phyloP scores from a whole-genome alignment of 345 rosid genomes.

The Kernera saxatilis region DNA sequence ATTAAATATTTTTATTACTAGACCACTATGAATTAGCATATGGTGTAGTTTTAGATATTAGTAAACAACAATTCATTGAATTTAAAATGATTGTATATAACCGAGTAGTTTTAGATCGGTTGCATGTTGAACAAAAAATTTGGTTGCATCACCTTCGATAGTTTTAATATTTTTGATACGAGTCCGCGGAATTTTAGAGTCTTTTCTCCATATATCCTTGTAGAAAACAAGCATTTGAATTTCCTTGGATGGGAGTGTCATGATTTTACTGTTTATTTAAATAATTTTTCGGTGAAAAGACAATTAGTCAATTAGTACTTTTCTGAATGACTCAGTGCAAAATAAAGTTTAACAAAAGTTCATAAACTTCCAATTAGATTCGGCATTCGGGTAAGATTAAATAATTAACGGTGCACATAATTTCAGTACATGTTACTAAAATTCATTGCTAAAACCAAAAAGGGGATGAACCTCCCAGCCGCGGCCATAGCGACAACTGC shows the following conservation, averaged over 20 bases:
- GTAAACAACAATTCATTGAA: too few relatives aligned
- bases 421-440: background rate
- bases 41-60: too few relatives aligned
- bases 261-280: background rate
- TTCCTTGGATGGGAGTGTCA: background rate
- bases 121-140: background rate
- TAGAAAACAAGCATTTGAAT: background rate
- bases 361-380: background rate
- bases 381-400: background rate
- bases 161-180: too few relatives aligned
- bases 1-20: background rate
- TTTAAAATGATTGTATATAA: too few relatives aligned
- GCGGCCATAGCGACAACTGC: slow-evolving; percentile 9
- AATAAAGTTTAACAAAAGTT: background rate
- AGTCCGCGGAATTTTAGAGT: background rate
- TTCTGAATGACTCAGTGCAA: background rate
- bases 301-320: background rate
- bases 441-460: background rate
- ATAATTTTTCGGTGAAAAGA: background rate
- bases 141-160: background rate
- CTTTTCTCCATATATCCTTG: background rate
- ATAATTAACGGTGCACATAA: background rate
- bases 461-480: slow-evolving; percentile 5
- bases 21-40: too few relatives aligned
- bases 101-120: too few relatives aligned